Evolutionary conservation across 768 basidiomycete genomes (phyloP).

Genomic region (Lactarius akahatsu): DNA sequence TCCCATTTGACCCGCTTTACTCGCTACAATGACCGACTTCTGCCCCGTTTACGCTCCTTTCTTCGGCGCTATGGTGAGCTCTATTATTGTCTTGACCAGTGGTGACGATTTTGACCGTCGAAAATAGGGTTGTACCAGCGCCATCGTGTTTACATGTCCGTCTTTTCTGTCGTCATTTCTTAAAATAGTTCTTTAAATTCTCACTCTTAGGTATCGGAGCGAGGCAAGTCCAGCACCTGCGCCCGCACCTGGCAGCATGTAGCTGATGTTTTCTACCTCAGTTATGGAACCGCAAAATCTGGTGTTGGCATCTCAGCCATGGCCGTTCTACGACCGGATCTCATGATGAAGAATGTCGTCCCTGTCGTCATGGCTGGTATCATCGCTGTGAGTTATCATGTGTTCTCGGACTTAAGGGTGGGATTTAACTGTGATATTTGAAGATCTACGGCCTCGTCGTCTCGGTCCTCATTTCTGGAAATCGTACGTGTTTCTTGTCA

Average conservation of each 20-base stretch:
- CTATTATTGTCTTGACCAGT: no score
- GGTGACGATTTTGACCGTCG: neutral
- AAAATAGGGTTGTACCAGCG: slow-evolving; percentile 88
- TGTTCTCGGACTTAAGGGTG: slow-evolving; percentile 38
- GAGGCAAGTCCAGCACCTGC: slow-evolving; percentile 50
- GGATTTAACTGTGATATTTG: slow-evolving; percentile 31
- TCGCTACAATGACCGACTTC: slow-evolving; percentile 62
- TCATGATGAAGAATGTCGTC: slow-evolving; percentile 79
- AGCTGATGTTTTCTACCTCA: slow-evolving; percentile 35
- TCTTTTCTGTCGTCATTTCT: slow-evolving; percentile 17
- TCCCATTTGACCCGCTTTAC: neutral
- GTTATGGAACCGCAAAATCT: slow-evolving; percentile 99
- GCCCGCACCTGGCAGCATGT: neutral
- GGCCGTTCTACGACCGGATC: slow-evolving; percentile 89
- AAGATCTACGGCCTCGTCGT: slow-evolving; percentile 99
- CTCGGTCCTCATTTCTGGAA: slow-evolving; percentile 89
- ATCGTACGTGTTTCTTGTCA: slow-evolving; percentile 57
- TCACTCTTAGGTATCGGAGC: slow-evolving; percentile 71
- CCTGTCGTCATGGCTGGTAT: slow-evolving; percentile 99
- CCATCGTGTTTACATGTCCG: slow-evolving; percentile 98
- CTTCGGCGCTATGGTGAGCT: slow-evolving; percentile 91
- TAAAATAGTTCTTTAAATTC: neutral
- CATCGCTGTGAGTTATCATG: slow-evolving; percentile 99
- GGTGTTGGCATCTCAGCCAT: slow-evolving; percentile 97
- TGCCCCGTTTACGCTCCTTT: slow-evolving; percentile 97